Percentiles rank a stretch among this genome's conserved stretches.
phyloP scores from a whole-genome alignment of 202 grass and related monocot species.

The Carex arenaria region DNA sequence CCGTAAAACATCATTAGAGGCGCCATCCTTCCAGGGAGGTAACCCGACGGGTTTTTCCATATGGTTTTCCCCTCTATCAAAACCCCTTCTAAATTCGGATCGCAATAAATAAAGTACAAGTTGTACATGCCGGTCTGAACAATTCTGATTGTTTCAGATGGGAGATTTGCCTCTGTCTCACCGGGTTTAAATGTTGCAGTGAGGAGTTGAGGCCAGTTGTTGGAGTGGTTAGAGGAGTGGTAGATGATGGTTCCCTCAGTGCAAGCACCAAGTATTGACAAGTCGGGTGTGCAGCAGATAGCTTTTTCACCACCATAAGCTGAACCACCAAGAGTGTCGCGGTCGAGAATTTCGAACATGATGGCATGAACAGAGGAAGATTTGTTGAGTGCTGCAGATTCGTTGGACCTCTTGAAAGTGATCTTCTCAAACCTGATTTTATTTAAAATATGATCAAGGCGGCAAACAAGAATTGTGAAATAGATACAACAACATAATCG shows the following conservation, averaged over 20 bases:
- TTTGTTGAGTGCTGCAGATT: constrained; percentile 32
- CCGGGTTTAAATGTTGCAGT: constrained; percentile 36
- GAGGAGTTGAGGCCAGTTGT: constrained; percentile 45
- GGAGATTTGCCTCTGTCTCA: constrained; percentile 30
- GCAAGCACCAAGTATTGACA: constrained; percentile 42
- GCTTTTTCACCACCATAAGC: constrained; percentile 34
- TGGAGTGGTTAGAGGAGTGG: constrained; percentile 20
- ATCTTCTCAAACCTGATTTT: constrained; percentile 80
- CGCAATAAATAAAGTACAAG: constrained; percentile 72
- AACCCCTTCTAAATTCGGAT: constrained; percentile 33
- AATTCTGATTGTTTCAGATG: constrained; percentile 49
- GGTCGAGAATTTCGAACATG: constrained; percentile 63
- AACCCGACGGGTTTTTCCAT: constrained; percentile 82
- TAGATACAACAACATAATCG: not conserved
- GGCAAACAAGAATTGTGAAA: not conserved
- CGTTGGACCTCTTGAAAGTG: constrained; percentile 45
- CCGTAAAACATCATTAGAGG: constrained; percentile 74
- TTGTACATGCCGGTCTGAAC: constrained; percentile 72
- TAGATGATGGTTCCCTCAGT: constrained; percentile 43
- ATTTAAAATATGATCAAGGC: not conserved
- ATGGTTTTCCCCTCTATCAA: constrained; percentile 58
- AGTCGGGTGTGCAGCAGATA: constrained; percentile 64
- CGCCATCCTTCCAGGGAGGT: constrained; percentile 76
- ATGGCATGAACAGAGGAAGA: constrained; percentile 38
- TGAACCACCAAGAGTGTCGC: constrained; percentile 30